Percentiles rank a stretch among this genome's conserved stretches.
phyloP scores from a whole-genome alignment of 345 rosid species.

The Arabidopsis arenosa region DNA sequence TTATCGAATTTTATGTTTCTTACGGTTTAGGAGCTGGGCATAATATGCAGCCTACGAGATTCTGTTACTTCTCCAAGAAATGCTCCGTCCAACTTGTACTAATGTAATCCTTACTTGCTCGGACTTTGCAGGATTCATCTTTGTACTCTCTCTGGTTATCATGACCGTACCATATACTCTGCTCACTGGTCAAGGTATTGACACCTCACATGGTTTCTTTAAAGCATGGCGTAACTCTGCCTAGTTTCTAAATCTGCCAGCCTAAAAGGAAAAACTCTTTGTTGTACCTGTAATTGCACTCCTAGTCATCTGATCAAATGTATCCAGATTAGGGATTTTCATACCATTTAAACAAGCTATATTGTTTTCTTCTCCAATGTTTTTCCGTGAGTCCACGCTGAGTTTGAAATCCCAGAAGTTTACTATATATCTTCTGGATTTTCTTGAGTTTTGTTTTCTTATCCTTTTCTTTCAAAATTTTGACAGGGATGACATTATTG shows the following conservation, averaged over 20 bases:
- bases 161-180: constrained; percentile 92
- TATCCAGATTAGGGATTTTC: background rate
- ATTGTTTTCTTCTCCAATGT: background rate
- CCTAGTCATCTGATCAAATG: background rate
- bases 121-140: constrained; percentile 71
- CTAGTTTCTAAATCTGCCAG: background rate
- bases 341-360: background rate
- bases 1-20: constrained; percentile 23
- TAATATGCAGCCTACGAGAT: background rate
- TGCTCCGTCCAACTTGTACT: background rate
- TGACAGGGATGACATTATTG: constrained; percentile 81
- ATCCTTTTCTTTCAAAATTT: background rate
- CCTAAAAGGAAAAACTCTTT: background rate
- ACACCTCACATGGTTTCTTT: constrained; percentile 6
- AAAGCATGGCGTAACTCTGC: background rate
- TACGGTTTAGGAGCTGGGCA: background rate
- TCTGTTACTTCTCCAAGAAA: background rate
- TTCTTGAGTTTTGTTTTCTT: constrained; percentile 10
- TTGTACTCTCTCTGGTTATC: constrained; percentile 89
- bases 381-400: background rate
- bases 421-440: background rate
- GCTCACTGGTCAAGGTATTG: constrained; percentile 95
- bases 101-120: constrained; percentile 25
- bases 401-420: background rate
- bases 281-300: background rate